A percentile compares a stretch with the other conserved stretches of the same genome.
phyloP scores from a whole-genome alignment of 2,329 filamentous ascomycete genomes.

The Monosporascus sp. region DNA sequence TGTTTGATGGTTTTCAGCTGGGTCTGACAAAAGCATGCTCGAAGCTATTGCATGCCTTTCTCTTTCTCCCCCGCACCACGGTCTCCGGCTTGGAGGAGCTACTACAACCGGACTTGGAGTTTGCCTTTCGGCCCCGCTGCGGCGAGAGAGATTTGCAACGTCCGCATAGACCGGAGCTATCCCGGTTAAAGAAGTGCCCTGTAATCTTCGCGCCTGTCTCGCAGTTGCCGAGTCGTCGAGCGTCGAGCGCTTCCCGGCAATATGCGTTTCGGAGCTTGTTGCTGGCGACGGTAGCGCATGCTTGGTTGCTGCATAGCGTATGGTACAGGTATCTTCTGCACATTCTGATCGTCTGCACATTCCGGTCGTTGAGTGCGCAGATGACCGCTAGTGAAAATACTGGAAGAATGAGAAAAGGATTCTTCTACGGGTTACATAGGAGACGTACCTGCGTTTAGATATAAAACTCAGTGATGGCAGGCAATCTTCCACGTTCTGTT shows the following conservation, averaged over 20 bases:
- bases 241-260: conserved; percentile 2
- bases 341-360: conserved; percentile 9
- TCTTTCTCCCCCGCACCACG: not conserved
- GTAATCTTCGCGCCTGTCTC: not conserved
- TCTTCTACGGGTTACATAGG: no score
- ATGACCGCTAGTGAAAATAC: not conserved
- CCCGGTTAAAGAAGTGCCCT: not conserved
- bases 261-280: conserved; percentile 4
- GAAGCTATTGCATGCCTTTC: not conserved
- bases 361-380: not conserved
- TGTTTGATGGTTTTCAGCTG: no score
- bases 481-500: no score
- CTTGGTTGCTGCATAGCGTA: not conserved
- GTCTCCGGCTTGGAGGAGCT: not conserved
- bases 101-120: not conserved
- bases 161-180: not conserved
- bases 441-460: no score
- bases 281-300: conserved; percentile 1
- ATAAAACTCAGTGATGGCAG: no score
- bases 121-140: not conserved
- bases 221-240: conserved; percentile 6
- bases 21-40: no score
- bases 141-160: not conserved
- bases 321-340: conserved; percentile 6
- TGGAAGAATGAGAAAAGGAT: not conserved